Conservation (phyloP, 1,139 yeast genomes). For the Hyphopichia wangnamkhiaoensis region DNA sequence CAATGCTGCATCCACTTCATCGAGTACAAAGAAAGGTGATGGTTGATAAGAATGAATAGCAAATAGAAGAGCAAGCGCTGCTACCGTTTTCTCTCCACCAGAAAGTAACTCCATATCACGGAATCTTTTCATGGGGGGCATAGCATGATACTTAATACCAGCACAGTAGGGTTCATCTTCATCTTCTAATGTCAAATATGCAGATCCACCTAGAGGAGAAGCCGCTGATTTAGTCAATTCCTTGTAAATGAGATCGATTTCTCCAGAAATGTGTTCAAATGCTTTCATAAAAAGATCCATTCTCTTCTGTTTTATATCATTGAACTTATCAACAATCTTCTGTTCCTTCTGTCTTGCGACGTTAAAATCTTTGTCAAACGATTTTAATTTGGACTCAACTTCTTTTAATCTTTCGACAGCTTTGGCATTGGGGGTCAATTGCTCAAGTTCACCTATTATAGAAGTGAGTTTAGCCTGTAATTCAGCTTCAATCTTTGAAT, state of each 20-base stretch:
- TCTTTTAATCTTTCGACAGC: conserved; percentile 78
- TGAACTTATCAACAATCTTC: conserved; percentile 56
- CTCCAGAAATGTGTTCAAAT: conserved; percentile 69
- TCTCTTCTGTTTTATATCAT: conserved; percentile 60
- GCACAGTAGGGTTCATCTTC: conserved; percentile 85
- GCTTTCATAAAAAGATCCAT: conserved; percentile 67
- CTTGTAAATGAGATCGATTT: conserved; percentile 80
- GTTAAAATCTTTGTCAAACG: conserved; percentile 66
- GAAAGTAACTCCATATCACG: conserved; percentile 91
- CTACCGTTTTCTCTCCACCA: conserved; percentile 97
- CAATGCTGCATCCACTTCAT: conserved; percentile 96
- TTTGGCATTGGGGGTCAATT: conserved; percentile 74
- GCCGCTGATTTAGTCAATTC: conserved; percentile 73
- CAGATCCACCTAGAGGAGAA: conserved; percentile 88
- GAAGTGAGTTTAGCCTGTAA: conserved; percentile 38
- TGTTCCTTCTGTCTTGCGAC: conserved; percentile 63
- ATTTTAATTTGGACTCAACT: conserved; percentile 60
- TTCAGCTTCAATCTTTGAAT: conserved; percentile 46
- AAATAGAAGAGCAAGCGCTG: conserved; percentile 88
- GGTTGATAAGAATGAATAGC: conserved; percentile 92
- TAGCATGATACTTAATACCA: conserved; percentile 89
- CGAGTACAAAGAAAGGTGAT: conserved; percentile 92
- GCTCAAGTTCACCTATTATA: conserved; percentile 50
- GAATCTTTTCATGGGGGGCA: conserved; percentile 95
- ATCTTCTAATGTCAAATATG: conserved; percentile 82